Evolutionary conservation across 768 basidiomycete species (phyloP), one percentile per base, ranked within the genome.

Genomic region (Tylopilus balloui): DNA sequence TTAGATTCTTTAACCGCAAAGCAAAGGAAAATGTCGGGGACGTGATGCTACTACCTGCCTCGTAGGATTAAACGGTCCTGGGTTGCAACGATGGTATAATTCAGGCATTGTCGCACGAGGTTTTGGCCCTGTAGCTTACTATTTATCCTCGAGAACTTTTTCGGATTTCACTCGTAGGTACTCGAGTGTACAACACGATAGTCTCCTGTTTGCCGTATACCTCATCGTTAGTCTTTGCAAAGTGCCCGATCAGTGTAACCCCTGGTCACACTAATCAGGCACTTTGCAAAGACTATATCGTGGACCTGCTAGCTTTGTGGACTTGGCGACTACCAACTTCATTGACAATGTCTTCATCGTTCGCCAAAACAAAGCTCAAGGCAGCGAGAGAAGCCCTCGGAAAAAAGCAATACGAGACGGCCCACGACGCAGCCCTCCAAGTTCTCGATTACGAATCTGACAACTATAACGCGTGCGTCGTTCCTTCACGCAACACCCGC

Each of bases 401-500:
- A 12, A 86, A 84, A 63, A 92, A 91, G 62, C 83, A 94, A 52
- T 92, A 79, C 57, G 64, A 71, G 4, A 69, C 68, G 17, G 92
- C 90, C 11, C 80, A 77, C 51, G 78, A 84, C 54, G 78, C 82
- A n/a, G 80, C 85, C 8, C 64, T 71, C 36, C 77, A 81, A 53
- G 82, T 84, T 9, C 69, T 91, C 15, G 81, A 84, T 31, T 83
- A 81, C 54, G 93, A 96, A 48, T 77, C 84, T 1, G 78, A 81
- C 36, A 92, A 92, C 60, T 95, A 95, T 63, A 83, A 87, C 60
- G 93, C 89, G 92, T 94, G 64, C 60, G 86, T 77, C 39, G 28
- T 29, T 20, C 53, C 19, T 43, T 28, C 37, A 23, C n/a, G 15
- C 32, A 29, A 15, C 17, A n/a, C 27, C 34, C n/a, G 24, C 9